Base-by-base conservation (phyloP, 1,284 basidiomycete species). In the Inonotus obliquus region DNA sequence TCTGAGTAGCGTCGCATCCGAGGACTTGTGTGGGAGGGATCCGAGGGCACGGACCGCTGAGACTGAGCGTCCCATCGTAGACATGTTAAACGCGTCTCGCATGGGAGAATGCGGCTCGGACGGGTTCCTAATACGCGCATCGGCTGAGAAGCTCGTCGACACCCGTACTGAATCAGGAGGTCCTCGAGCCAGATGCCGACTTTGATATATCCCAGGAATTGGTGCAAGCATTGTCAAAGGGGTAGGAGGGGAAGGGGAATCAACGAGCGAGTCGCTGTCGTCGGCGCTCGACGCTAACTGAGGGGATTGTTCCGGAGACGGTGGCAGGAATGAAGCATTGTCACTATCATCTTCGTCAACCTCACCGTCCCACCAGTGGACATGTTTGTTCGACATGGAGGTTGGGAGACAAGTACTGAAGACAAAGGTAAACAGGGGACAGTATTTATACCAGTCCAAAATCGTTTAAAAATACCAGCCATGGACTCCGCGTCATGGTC, bases 291-390 rank as follows among this genome's bases (percentile, higher is more conserved):
- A 41, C 29, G 19, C 41, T 13, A 57, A 25, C 38, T 56, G 32
- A 21, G 61, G 57, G 4, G 57, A 29, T 17, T 53, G 58, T 19
- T 38, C 19, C 11, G 62, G 58, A 4, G 63, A 55, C 35, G 59
- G 54, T 11, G 60, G 61, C 23, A 62, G 19, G 51, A 62, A 59
- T 23, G 23, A 27, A 5, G 41, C 35, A 39, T 37, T 47, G 11
- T 56, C 62, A 27, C 54, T 41, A 7, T 59, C 41, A 14, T 59
- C 56, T 9, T 35, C 1, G 2, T 4, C n/a, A 13, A 21, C 48
- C 1, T 29, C 37, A 9, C 35, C 49, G 41, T 57, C 60, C 10
- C 54, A 38, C 63, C 63, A 64, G 47, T 61, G 63, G n/a, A 64
- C 63, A 25, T 45, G 63, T 51, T 51, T 61, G n/a, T 53, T 51